A percentile compares a stretch with the other conserved stretches of the same genome.
Evolutionary conservation across 1,284 basidiomycete genomes (phyloP).

Genomic region (Coniophora puteana): DNA sequence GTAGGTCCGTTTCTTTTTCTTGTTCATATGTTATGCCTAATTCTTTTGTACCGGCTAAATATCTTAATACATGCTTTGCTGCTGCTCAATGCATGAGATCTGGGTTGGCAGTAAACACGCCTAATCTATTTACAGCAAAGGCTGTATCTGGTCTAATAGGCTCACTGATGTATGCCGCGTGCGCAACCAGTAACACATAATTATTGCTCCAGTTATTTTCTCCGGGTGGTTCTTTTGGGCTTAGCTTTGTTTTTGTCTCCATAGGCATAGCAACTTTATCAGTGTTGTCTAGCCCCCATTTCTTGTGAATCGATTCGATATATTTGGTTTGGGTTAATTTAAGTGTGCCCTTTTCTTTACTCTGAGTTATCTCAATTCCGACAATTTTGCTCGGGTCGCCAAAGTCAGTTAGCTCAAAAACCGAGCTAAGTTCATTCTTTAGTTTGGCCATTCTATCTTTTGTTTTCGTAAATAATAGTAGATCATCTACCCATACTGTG

Average conservation of each 20-base stretch:
- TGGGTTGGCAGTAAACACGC: background rate
- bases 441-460: background rate
- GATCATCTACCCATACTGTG: background rate
- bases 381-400: background rate
- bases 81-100: background rate
- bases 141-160: slow-evolving; percentile 1
- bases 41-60: background rate
- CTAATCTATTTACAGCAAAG: background rate
- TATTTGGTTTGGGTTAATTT: background rate
- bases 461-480: background rate
- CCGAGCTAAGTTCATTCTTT: background rate
- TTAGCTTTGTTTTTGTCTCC: background rate
- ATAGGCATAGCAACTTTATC: background rate
- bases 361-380: background rate
- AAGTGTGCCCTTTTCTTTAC: background rate
- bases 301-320: background rate
- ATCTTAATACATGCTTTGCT: background rate
- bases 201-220: background rate
- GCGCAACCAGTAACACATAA: slow-evolving; percentile 2
- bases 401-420: slow-evolving; percentile 1
- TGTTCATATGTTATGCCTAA: background rate
- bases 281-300: background rate
- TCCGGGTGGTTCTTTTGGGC: background rate
- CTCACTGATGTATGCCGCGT: background rate
- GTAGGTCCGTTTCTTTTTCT: no score